Conservation (phyloP, 2,329 filamentous ascomycete genomes). For the Byssoonygena ceratinophila region DNA sequence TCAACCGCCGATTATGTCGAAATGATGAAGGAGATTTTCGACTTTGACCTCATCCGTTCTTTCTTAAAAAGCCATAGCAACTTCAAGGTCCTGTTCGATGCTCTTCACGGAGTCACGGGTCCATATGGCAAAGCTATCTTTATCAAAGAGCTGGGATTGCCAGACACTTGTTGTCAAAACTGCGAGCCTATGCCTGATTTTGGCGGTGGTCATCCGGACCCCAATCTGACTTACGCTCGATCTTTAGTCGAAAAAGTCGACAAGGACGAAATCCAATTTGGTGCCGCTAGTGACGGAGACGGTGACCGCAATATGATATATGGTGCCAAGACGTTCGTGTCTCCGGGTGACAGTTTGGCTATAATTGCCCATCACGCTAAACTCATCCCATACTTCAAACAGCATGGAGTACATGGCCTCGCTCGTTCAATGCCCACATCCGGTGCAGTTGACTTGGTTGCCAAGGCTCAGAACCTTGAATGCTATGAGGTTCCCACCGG, state of each 20-base stretch:
- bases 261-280: conserved; percentile 83
- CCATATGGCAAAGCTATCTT: conserved; percentile 94
- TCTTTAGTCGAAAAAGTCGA: conserved; percentile 90
- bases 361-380: conserved; percentile 97
- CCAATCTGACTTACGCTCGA: conserved; percentile 94
- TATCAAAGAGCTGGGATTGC: conserved; percentile 79
- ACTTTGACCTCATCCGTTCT: conserved; percentile 88
- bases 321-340: conserved; percentile 90
- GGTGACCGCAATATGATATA: conserved; percentile 99
- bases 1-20: conserved; percentile 82
- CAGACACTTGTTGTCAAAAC: conserved; percentile 71
- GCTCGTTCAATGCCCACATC: conserved; percentile 97
- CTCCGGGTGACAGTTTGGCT: conserved; percentile 89
- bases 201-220: conserved; percentile 92
- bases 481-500: conserved; percentile 96
- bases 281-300: conserved; percentile 90
- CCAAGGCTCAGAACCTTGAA: conserved; percentile 81
- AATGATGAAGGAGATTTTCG: conserved; percentile 98
- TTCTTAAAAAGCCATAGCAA: conserved; percentile 80
- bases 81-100: conserved; percentile 97
- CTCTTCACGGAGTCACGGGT: conserved; percentile 85
- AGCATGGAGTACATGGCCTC: conserved; percentile 88
- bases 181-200: conserved; percentile 89
- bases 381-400: conserved; percentile 96
- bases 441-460: conserved; percentile 87